Evolutionary conservation across 345 rosid species (phyloP).

Genomic region (Moringa oleifera): DNA sequence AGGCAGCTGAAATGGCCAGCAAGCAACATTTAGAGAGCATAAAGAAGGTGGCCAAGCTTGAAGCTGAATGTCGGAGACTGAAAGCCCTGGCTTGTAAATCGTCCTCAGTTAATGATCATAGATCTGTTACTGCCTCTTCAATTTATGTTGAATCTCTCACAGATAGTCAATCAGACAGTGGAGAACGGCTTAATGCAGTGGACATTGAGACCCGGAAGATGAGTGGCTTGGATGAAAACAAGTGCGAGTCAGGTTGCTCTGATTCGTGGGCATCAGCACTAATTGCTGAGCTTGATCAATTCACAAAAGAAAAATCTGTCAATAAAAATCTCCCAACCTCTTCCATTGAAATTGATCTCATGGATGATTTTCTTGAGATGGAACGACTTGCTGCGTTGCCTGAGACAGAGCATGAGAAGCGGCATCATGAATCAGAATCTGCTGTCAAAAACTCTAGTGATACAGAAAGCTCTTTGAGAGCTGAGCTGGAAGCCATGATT

Average conservation of each 20-base stretch:
- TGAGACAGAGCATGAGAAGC: conserved; percentile 30
- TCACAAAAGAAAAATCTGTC: conserved; percentile 38
- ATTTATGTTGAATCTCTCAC: conserved; percentile 45
- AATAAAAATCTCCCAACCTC: conserved; percentile 30
- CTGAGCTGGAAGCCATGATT: conserved; percentile 43
- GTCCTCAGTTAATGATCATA: conserved; percentile 35
- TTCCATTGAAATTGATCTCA: conserved; percentile 57
- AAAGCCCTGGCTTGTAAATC: conserved; percentile 38
- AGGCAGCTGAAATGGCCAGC: conserved; percentile 90
- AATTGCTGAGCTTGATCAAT: conserved; percentile 40
- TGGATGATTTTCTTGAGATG: conserved; percentile 99
- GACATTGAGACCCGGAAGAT: conserved; percentile 33
- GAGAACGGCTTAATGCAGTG: conserved; percentile 45
- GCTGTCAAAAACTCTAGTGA: conserved; percentile 23
- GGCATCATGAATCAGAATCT: conserved; percentile 29
- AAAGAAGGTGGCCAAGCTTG: conserved; percentile 86
- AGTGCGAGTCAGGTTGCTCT: conserved; percentile 33
- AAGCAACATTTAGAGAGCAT: conserved; percentile 81
- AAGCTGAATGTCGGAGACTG: conserved; percentile 81
- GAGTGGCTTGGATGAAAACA: conserved; percentile 19
- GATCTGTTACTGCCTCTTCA: conserved; percentile 43
- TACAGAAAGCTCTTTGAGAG: conserved; percentile 34
- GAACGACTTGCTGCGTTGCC: conserved; percentile 79
- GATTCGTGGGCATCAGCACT: conserved; percentile 55
- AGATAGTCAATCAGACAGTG: conserved; percentile 68